Conservation (phyloP, 2,329 filamentous ascomycete species). For the Daldinia sp. region DNA sequence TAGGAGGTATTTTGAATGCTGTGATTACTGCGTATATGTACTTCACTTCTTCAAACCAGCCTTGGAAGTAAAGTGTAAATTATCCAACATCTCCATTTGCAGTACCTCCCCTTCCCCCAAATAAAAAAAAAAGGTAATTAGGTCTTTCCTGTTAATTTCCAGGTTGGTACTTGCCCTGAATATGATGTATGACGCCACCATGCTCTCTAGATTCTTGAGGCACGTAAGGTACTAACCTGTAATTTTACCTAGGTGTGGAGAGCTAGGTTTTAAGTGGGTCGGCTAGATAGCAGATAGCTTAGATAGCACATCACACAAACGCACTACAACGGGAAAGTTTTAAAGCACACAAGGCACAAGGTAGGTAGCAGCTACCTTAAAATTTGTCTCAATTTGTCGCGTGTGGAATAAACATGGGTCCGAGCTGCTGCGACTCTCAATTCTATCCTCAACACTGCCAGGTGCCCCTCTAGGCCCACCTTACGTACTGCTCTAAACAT, state of each 20-base stretch:
- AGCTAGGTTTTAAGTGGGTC: conserved; percentile 8
- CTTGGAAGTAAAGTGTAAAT: too few species aligned
- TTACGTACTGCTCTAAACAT: neutral
- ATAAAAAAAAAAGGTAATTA: too few species aligned
- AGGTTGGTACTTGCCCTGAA: neutral
- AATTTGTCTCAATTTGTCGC: conserved; percentile 23
- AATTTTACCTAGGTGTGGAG: conserved; percentile 5
- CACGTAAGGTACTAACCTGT: neutral
- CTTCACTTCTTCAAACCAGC: too few species aligned
- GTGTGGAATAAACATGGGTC: conserved; percentile 38
- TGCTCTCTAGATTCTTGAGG: neutral
- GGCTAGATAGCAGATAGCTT: conserved; percentile 1
- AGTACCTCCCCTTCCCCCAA: too few species aligned
- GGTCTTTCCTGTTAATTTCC: too few species aligned
- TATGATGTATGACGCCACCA: neutral
- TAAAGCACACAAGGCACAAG: conserved; percentile 2
- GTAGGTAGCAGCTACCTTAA: conserved; percentile 2
- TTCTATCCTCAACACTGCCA: neutral
- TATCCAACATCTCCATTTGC: too few species aligned
- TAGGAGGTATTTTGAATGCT: too few species aligned
- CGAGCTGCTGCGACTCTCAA: conserved; percentile 12
- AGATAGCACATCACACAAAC: conserved; percentile 1
- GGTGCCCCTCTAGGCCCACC: conserved; percentile 7
- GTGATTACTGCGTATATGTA: too few species aligned
- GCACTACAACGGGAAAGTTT: too few species aligned